phyloP scores from a whole-genome alignment of 148 eudicot species.

The Agrostemma githago region DNA sequence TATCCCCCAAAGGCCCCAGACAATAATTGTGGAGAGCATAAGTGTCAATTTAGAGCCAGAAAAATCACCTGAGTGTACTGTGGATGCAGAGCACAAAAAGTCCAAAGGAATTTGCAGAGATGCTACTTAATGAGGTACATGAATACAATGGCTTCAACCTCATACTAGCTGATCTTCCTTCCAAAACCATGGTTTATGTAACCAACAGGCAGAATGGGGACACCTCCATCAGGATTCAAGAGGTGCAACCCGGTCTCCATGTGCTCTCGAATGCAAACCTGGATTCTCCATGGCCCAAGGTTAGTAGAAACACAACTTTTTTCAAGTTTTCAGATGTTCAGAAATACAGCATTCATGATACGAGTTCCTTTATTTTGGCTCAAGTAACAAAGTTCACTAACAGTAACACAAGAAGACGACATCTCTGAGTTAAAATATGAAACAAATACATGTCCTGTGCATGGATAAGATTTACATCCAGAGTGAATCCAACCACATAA shows the following conservation, averaged over 20 bases:
- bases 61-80: neutral
- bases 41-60: neutral
- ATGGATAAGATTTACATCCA: no score
- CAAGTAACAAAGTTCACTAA: neutral
- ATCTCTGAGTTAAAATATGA: no score
- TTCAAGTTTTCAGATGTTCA: neutral
- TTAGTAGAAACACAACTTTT: slow-evolving; percentile 13
- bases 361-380: neutral
- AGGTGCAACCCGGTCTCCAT: slow-evolving; percentile 57
- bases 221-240: slow-evolving; percentile 30
- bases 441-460: no score
- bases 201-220: slow-evolving; percentile 59
- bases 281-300: slow-evolving; percentile 78
- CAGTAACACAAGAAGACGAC: neutral
- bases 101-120: slow-evolving; percentile 59
- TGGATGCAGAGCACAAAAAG: slow-evolving; percentile 44
- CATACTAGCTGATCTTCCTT: slow-evolving; percentile 46
- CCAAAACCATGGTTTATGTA: slow-evolving; percentile 58
- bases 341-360: slow-evolving; percentile 1
- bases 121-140: slow-evolving; percentile 44
- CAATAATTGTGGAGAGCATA: neutral
- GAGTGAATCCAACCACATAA: no score
- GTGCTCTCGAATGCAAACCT: slow-evolving; percentile 65
- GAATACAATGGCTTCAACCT: slow-evolving; percentile 69
- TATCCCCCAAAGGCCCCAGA: neutral